Base-by-base conservation (phyloP, 75 land plant genomes). In the Pseudotsuga menziesii region DNA sequence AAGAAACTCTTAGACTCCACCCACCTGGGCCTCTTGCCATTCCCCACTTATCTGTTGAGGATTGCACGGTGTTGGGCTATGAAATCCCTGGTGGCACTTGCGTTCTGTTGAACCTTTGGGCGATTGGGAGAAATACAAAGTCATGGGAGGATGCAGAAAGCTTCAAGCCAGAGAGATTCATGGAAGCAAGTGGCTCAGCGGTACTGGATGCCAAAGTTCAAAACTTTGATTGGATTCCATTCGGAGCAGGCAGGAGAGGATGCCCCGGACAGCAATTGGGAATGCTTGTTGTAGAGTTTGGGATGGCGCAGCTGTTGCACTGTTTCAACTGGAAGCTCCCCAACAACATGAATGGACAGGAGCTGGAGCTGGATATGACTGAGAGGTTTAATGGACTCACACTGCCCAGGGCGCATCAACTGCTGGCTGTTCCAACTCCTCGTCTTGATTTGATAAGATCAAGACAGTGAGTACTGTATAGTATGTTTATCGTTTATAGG, bases 1-100 rank as follows among this genome's bases (percentile, higher is more conserved):
- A 80, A n/a, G 82, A 80, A 32, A 80, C 60, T 4, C 55, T 80
- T 15, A 48, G 82, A 9, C 70, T 80, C 29, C 82, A 78, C 17
- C 71, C 81, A 13, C 32, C 35, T 2, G 81, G 72, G 14, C 80
- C 82, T 15, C 27, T 80, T 44, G 6, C 48, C 8, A 44, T 44
- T 44, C 48, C 48, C 48, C 48, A 44, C 8, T 44, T 44, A 44
- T 44, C 48, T 44, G 0, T 44, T 6, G 48, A 44, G 48, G 48
- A 44, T 44, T 44, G 48, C 48, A 44, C 6, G 6, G 48, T 44
- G 1, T 44, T 8, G 48, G 48, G 48, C 48, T 44, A 44, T 44
- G 8, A 44, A 44, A 44, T 44, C 48, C 48, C 48, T 44, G 48
- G 6, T 44, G 48, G 48, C 48, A 44, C 48, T 44, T 44, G 48